Evolutionary conservation across 2,329 filamentous ascomycete species (phyloP).

Genomic region (Fusarium algeriense): DNA sequence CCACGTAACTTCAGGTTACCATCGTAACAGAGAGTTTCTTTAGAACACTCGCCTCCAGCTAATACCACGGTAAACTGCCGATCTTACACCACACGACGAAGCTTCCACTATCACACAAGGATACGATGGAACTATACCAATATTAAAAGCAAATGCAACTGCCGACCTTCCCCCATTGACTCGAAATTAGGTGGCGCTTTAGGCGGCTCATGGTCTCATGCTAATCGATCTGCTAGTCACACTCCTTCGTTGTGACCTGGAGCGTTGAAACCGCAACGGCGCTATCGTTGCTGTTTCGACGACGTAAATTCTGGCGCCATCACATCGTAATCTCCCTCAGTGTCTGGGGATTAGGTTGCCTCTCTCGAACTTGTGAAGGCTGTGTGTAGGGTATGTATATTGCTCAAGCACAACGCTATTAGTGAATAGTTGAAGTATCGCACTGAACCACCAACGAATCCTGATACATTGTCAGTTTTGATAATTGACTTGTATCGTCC

Average conservation of each 20-base stretch:
- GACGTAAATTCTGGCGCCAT: slow-evolving; percentile 13
- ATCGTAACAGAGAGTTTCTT: background rate
- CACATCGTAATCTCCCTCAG: slow-evolving; percentile 26
- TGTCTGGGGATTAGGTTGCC: slow-evolving; percentile 12
- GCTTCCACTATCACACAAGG: slow-evolving; percentile 9
- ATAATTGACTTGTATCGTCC: background rate
- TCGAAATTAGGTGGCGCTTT: slow-evolving; percentile 42
- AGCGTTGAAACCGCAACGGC: background rate
- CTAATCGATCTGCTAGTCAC: slow-evolving; percentile 22
- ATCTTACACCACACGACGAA: slow-evolving; percentile 20
- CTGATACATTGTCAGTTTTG: background rate
- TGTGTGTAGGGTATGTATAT: slow-evolving; percentile 24
- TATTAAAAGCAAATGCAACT: slow-evolving; percentile 3
- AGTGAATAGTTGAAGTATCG: background rate
- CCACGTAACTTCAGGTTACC: background rate
- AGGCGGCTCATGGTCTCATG: slow-evolving; percentile 9
- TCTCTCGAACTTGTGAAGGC: background rate
- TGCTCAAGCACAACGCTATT: background rate
- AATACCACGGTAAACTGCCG: slow-evolving; percentile 11
- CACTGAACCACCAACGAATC: background rate
- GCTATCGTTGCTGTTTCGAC: slow-evolving; percentile 5
- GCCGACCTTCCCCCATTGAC: slow-evolving; percentile 12
- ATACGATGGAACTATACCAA: slow-evolving; percentile 6
- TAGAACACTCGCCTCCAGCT: slow-evolving; percentile 3
- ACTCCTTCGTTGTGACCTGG: background rate